Evolutionary conservation across 441 rosid genomes (phyloP).

Genomic region (Gossypium davidsonii): DNA sequence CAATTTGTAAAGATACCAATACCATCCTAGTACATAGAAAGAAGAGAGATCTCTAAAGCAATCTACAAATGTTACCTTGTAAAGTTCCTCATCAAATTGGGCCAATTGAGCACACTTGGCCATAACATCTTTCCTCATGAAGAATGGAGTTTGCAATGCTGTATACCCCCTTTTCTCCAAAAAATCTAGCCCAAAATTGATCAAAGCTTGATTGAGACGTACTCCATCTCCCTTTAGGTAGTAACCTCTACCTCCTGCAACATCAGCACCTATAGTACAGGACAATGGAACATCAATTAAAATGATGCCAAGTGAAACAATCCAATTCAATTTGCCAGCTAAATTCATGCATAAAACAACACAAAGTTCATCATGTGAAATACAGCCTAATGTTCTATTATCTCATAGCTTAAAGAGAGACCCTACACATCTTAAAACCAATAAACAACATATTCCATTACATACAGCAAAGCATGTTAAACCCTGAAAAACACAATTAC

Average conservation of each 20-base stretch:
- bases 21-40: not conserved
- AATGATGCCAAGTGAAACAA: not conserved
- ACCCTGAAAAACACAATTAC: conserved; percentile 25
- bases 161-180: conserved; percentile 65
- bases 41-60: not conserved
- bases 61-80: conserved; percentile 45
- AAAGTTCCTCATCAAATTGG: conserved; percentile 90
- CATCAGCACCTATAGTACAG: conserved; percentile 57
- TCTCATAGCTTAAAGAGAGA: not conserved
- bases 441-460: not conserved
- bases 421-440: not conserved
- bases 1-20: not conserved
- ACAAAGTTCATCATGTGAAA: not conserved
- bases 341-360: not conserved
- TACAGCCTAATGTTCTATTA: not conserved
- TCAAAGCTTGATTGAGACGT: conserved; percentile 81
- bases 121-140: conserved; percentile 90
- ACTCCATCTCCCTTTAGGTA: conserved; percentile 79
- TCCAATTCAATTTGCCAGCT: not conserved
- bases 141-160: conserved; percentile 74
- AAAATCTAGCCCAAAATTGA: conserved; percentile 68
- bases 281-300: not conserved
- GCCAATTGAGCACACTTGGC: conserved; percentile 90
- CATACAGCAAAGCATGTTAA: not conserved
- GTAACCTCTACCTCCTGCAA: conserved; percentile 91